phyloP scores from a whole-genome alignment of 805 yeast genomes.

The Metschnikowia kunwiensis region DNA sequence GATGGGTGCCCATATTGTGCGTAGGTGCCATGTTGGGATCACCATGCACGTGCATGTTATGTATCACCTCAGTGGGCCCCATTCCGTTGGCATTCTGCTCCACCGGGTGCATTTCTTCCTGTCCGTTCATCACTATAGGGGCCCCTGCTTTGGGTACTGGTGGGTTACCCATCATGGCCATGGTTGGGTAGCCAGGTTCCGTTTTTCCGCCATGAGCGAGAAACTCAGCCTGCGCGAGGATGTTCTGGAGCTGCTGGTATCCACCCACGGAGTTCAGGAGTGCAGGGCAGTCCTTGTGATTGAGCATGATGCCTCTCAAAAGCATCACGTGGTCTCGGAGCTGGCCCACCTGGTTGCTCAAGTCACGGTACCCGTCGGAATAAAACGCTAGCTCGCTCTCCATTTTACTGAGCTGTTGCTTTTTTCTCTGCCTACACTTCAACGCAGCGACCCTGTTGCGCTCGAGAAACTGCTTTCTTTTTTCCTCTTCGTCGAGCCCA shows the following conservation, averaged over 20 bases:
- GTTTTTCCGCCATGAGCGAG: slow-evolving; percentile 26
- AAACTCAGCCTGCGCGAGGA: slow-evolving; percentile 35
- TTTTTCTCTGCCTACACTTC: slow-evolving; percentile 92
- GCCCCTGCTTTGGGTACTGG: slow-evolving; percentile 1
- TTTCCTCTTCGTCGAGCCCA: slow-evolving; percentile 34
- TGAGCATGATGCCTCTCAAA: slow-evolving; percentile 44
- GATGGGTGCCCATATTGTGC: slow-evolving; percentile 10
- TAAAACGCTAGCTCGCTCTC: slow-evolving; percentile 74
- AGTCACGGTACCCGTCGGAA: slow-evolving; percentile 63
- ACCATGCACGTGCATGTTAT: slow-evolving; percentile 3
- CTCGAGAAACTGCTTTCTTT: slow-evolving; percentile 74
- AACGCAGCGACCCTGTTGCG: slow-evolving; percentile 94
- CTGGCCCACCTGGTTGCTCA: slow-evolving; percentile 55
- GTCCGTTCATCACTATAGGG: slow-evolving; percentile 4
- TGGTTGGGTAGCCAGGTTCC: slow-evolving; percentile 34
- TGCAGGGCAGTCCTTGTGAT: slow-evolving; percentile 50
- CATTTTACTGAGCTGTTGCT: slow-evolving; percentile 79
- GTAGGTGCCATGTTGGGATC: slow-evolving; percentile 7
- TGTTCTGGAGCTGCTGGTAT: slow-evolving; percentile 40
- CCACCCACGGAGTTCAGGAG: slow-evolving; percentile 47
- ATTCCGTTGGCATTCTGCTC: slow-evolving; percentile 4
- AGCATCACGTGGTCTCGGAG: slow-evolving; percentile 56
- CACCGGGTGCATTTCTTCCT: slow-evolving; percentile 1
- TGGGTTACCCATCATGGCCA: slow-evolving; percentile 27
- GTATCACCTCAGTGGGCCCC: background rate